phyloP scores from a whole-genome alignment of 768 basidiomycete genomes.

The Lepiota subincarnata region DNA sequence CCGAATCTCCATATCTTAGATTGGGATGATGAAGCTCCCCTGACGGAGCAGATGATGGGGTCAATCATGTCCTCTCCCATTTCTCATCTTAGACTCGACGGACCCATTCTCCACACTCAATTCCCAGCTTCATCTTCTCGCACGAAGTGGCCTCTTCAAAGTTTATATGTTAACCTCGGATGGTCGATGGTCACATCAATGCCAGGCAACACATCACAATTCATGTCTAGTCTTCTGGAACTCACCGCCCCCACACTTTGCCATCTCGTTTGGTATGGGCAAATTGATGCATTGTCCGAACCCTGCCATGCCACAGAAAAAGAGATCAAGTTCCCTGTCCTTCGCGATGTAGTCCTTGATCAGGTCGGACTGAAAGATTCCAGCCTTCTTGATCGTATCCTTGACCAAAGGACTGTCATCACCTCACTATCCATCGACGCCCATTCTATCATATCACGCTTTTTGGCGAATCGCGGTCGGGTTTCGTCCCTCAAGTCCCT shows the following conservation, averaged over 20 bases:
- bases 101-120: conserved; percentile 7
- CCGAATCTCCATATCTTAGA: conserved; percentile 25
- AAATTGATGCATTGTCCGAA: conserved; percentile 5
- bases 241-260: conserved; percentile 16
- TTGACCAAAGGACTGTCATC: conserved; percentile 5
- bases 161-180: conserved; percentile 16
- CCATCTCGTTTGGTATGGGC: conserved; percentile 19
- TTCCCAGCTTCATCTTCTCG: background rate
- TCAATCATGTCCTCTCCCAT: conserved; percentile 17
- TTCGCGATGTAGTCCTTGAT: conserved; percentile 20
- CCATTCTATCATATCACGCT: background rate
- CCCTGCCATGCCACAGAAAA: background rate
- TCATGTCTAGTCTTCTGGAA: conserved; percentile 12
- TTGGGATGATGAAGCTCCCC: conserved; percentile 18
- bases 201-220: background rate
- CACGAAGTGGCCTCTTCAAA: conserved; percentile 11
- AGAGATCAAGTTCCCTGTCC: conserved; percentile 15
- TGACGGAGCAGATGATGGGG: conserved; percentile 14
- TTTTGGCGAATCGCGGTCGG: conserved; percentile 15
- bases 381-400: conserved; percentile 11
- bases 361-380: conserved; percentile 4
- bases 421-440: conserved; percentile 14
- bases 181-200: background rate
- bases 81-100: conserved; percentile 22
- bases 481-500: conserved; percentile 21